Evolutionary conservation across 1,139 yeast genomes (phyloP).

Genomic region (Taiozyma onychis): DNA sequence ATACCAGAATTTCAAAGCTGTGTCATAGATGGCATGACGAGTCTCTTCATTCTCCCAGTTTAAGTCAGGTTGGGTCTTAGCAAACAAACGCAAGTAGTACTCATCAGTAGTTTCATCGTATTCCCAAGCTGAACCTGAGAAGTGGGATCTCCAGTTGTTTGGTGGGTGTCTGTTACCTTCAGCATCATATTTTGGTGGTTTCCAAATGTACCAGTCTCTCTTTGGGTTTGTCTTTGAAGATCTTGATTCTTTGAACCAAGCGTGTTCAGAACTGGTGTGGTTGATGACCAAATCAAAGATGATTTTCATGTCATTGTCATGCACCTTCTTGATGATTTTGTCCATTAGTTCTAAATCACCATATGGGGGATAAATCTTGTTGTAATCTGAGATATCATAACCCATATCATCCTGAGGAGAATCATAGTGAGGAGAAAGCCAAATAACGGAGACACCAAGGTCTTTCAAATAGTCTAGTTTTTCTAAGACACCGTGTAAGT

Average conservation of each 20-base stretch:
- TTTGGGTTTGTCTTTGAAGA: constrained; percentile 46
- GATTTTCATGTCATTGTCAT: constrained; percentile 44
- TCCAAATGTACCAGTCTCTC: constrained; percentile 62
- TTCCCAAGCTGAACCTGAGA: constrained; percentile 52
- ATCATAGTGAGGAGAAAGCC: constrained; percentile 56
- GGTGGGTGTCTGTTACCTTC: constrained; percentile 48
- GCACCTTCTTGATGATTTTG: constrained; percentile 40
- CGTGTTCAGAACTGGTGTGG: constrained; percentile 52
- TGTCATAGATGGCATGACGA: constrained; percentile 45
- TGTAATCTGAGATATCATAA: constrained; percentile 52
- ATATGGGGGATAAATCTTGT: constrained; percentile 43
- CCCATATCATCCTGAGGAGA: constrained; percentile 64
- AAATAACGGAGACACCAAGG: constrained; percentile 47
- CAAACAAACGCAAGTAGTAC: constrained; percentile 49
- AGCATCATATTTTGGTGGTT: constrained; percentile 39
- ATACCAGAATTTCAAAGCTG: constrained; percentile 48
- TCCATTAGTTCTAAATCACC: constrained; percentile 52
- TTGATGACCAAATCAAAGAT: constrained; percentile 53
- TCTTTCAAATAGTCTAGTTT: constrained; percentile 46
- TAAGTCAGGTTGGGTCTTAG: constrained; percentile 49
- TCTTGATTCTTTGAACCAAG: constrained; percentile 53
- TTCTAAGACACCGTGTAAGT: constrained; percentile 46
- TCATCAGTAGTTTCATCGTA: constrained; percentile 47
- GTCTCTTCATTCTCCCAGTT: constrained; percentile 54
- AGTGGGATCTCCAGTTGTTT: constrained; percentile 49